Conservation (phyloP, 345 rosid species). For the Alliaria petiolata region DNA sequence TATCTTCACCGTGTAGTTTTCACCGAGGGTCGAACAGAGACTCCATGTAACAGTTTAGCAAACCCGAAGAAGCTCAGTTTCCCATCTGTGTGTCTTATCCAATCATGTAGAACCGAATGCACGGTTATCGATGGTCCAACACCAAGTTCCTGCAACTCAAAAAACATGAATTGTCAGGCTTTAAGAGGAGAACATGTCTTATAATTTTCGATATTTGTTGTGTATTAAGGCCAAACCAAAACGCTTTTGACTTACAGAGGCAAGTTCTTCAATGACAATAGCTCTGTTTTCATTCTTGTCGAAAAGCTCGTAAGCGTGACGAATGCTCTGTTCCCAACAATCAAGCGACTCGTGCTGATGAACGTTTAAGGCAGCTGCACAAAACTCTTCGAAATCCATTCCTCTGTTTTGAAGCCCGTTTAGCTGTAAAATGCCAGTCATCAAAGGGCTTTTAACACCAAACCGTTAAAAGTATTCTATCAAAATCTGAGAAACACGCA, state of each 20-base stretch:
- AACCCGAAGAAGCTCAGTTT: constrained; percentile 89
- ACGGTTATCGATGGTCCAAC: constrained; percentile 83
- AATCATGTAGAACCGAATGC: constrained; percentile 80
- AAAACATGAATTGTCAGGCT: neutral
- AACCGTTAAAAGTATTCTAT: constrained; percentile 1
- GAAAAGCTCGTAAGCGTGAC: constrained; percentile 68
- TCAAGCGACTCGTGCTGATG: constrained; percentile 87
- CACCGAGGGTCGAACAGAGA: constrained; percentile 46
- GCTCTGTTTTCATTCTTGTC: constrained; percentile 85
- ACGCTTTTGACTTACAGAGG: constrained; percentile 54
- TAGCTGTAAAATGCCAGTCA: constrained; percentile 42
- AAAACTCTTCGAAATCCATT: constrained; percentile 93
- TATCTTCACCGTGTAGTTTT: constrained; percentile 28
- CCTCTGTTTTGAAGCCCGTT: constrained; percentile 68
- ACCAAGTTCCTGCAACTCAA: constrained; percentile 75
- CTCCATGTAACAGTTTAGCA: constrained; percentile 74
- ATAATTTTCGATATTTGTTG: neutral
- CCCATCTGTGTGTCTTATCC: constrained; percentile 86
- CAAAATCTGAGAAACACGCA: neutral
- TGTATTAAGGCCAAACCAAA: neutral
- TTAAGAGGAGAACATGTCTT: neutral
- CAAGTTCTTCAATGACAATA: constrained; percentile 84
- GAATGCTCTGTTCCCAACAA: constrained; percentile 79
- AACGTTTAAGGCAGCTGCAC: constrained; percentile 83
- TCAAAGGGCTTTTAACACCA: neutral